Evolutionary conservation across 306 rosid genomes (phyloP), one percentile per base, ranked within the genome.

Genomic region (Fragaria vesca): DNA sequence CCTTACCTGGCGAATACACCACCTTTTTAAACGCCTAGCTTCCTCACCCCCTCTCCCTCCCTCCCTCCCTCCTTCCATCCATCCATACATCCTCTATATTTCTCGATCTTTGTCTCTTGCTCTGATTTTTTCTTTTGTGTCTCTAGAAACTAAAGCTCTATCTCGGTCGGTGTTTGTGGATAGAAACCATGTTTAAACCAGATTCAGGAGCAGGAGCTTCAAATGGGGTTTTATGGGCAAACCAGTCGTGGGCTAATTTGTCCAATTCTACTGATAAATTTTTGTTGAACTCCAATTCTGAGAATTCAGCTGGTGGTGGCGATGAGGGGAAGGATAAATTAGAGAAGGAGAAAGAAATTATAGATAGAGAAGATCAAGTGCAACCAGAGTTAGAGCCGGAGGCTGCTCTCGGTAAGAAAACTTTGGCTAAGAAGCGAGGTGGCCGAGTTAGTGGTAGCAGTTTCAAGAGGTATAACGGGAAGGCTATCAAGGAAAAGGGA

Each of bases 1-100:
- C 74, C 63, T n/a, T 68, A 10, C 69, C 77, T 38, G 66, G 66
- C 51, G 62, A 58, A 7, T 66, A 6, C 70, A 71, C 81, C 79
- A 79, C 80, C 83, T 85, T 51, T 79, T 54, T 46, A 81, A 77
- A 80, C 48, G 68, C 79, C 76, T 54, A 43, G 57, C 68, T 34
- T 69, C 48, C 54, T 62, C 55, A 15, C 1, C 67, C 36, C n/a
- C 3, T 55, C 52, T 70, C 68, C 69, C n/a, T 40, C 32, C 21
- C 3, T 2, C 40, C 15, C 2, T 10, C 12, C 40, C 1, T 6
- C 8, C 40, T 51, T 17, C 16, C 28, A 58, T 10, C 8, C 20
- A 4, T 6, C 12, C 38, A 66, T 17, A 11, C 26, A 58, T 16
- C 10, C 45, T 48, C 61, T 20, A 61, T 66, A 58, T 60, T 36